Base-by-base conservation (phyloP, 2,329 filamentous ascomycete genomes). In the Trichophyton mentagrophytes region DNA sequence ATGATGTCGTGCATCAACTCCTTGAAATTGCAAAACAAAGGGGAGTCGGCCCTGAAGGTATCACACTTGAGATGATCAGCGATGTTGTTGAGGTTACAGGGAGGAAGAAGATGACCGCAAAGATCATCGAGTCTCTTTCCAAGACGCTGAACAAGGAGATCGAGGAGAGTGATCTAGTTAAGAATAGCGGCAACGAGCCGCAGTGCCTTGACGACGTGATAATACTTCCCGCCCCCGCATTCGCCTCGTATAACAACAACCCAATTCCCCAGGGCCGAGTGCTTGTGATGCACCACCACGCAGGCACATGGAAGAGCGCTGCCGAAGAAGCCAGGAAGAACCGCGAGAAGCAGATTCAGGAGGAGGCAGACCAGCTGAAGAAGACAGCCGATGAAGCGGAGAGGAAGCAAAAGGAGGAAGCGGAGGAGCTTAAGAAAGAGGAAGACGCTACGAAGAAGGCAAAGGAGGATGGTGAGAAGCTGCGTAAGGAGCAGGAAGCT, bases 81-180 rank as follows among this genome's bases (percentile, higher is more conserved):
- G 68, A 69, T 60, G 67, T 69, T 11, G 65, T 69, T 3, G 61
- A 69, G 20, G 67, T 69, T 7, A 69, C 67, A 1, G 68, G 68
- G 1, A 67, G 67, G 2, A 68, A 68, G 59, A 68, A 67, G n/a
- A 68, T 69, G 65, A 69, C 68, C 0, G 57, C 67, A n/a, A 61
- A 61, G 15, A 60, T 69, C 13, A 15, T 68, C 42, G 57, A 68
- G 0, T 65, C 66, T 33, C 61, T 69, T 5, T 42, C 17, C 5
- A 17, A 63, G 47, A 38, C 67, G 33, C 47, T 69, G 3, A 59
- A 60, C 3, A 59, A 64, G 53, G 9, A 56, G 1, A 64, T 69
- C 2, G 65, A 66, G 55, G 67, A 69, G 53, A 62, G 65, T 5
- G 66, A 69, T 51, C 66, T 68, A 15, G 53, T 66, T 13, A 59